Evolutionary conservation across 2,329 filamentous ascomycete genomes (phyloP).

Genomic region (Arthrobotrys sinensis): DNA sequence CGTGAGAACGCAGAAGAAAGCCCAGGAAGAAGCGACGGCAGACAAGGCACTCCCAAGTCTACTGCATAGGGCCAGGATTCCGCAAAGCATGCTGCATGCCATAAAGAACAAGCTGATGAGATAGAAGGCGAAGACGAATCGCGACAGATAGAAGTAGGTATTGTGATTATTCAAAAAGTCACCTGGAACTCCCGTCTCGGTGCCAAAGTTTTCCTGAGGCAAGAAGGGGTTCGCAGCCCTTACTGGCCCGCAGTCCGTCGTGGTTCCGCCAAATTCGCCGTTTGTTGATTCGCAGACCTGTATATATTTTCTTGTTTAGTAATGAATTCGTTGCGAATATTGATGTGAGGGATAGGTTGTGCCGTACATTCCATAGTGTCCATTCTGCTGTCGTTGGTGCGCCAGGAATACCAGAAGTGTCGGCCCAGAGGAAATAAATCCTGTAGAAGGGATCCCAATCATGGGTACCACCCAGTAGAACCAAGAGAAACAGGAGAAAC

Average conservation of each 20-base stretch:
- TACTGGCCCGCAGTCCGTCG: constrained; percentile 60
- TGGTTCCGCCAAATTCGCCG: constrained; percentile 54
- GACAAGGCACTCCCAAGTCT: constrained; percentile 79
- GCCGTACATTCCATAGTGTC: constrained; percentile 92
- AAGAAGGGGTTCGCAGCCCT: constrained; percentile 65
- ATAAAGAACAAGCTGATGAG: constrained; percentile 87
- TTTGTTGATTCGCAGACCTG: constrained; percentile 37
- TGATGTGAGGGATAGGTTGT: constrained; percentile 73
- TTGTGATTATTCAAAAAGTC: constrained; percentile 62
- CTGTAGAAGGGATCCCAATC: constrained; percentile 75
- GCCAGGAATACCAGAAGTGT: constrained; percentile 80
- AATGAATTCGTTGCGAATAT: constrained; percentile 70
- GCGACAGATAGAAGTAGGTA: constrained; percentile 84
- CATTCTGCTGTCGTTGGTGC: constrained; percentile 81
- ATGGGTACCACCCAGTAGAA: constrained; percentile 75
- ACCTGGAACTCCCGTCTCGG: constrained; percentile 72
- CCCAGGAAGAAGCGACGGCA: constrained; percentile 73
- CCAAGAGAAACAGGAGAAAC: constrained; percentile 77
- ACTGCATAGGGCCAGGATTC: constrained; percentile 79
- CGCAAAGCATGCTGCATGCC: constrained; percentile 76
- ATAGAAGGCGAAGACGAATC: constrained; percentile 94
- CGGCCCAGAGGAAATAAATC: constrained; percentile 88
- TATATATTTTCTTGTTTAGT: constrained; percentile 72
- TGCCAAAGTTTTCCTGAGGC: constrained; percentile 70
- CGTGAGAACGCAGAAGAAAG: constrained; percentile 79